Evolutionary conservation across 2,329 filamentous ascomycete genomes (phyloP).

Genomic region (Curvularia lunata): DNA sequence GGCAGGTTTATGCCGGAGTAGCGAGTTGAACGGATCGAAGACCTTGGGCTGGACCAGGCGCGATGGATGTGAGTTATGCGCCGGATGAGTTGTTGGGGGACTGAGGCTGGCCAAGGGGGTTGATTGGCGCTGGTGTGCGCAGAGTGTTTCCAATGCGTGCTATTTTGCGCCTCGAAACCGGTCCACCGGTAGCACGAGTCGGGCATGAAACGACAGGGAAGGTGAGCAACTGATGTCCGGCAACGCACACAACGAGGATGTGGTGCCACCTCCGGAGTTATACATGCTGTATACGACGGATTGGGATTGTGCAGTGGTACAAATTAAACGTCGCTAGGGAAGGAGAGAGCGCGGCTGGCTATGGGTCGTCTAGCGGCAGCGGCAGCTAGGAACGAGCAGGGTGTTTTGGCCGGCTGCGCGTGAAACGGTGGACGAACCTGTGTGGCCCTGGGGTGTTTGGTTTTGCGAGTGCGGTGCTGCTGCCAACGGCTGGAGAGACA

Average conservation of each 20-base stretch:
- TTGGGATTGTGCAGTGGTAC: neutral
- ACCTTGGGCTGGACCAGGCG: neutral
- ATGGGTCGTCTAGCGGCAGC: neutral
- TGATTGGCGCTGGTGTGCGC: conserved; percentile 6
- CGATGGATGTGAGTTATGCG: conserved; percentile 4
- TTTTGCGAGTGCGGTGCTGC: neutral
- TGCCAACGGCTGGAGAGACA: neutral
- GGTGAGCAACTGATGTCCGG: neutral
- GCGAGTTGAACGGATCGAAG: neutral
- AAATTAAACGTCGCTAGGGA: neutral
- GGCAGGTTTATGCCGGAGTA: conserved; percentile 5
- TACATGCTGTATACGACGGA: neutral
- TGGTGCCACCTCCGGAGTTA: neutral
- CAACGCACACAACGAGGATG: neutral
- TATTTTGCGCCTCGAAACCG: conserved; percentile 13
- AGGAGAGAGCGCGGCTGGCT: neutral
- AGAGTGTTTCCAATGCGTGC: conserved; percentile 14
- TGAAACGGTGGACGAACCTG: neutral
- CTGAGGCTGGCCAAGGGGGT: neutral
- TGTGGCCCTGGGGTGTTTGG: neutral
- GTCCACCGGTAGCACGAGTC: conserved; percentile 13
- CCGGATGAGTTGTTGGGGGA: neutral
- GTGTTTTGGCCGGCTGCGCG: neutral
- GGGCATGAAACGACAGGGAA: conserved; percentile 11
- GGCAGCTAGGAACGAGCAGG: too few species aligned